These are phyloP conservation scores for Nasturtium officinale DNA, from an alignment of 345 rosid genomes.

Conservation along the genomic window DNA sequence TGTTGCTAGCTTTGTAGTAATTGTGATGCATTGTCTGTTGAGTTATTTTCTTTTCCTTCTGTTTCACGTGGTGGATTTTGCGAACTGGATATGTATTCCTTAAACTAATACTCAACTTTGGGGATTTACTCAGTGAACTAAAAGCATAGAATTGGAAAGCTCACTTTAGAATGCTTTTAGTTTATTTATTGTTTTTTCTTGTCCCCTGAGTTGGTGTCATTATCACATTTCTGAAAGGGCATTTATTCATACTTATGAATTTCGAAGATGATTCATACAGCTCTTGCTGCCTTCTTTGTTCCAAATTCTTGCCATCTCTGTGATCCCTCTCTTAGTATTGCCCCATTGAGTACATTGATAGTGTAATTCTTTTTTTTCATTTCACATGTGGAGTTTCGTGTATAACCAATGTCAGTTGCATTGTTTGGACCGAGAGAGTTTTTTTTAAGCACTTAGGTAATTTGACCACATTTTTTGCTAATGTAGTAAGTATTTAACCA, in stretches of 20 bases:
- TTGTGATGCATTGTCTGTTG: slow-evolving; percentile 33
- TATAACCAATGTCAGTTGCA: slow-evolving; percentile 9
- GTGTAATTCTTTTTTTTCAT: slow-evolving; percentile 16
- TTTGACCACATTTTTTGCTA: slow-evolving; percentile 14
- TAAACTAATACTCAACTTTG: slow-evolving; percentile 13
- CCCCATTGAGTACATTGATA: background rate
- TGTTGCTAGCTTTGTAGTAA: slow-evolving; percentile 38
- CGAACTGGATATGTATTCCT: slow-evolving; percentile 10
- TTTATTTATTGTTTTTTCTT: slow-evolving; percentile 22
- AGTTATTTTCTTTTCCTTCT: background rate
- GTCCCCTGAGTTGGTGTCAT: slow-evolving; percentile 15
- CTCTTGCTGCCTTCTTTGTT: slow-evolving; percentile 10
- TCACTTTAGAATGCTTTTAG: background rate
- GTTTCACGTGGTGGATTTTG: background rate
- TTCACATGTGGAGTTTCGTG: slow-evolving; percentile 10
- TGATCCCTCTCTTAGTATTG: slow-evolving; percentile 8
- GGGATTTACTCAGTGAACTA: slow-evolving; percentile 1
- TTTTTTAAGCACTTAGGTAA: background rate
- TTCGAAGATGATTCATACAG: background rate
- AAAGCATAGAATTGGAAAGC: slow-evolving; percentile 4
- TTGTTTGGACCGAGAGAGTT: slow-evolving; percentile 21
- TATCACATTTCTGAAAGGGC: slow-evolving; percentile 9
- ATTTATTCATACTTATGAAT: background rate
- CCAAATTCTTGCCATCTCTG: slow-evolving; percentile 12
- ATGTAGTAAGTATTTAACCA: slow-evolving; percentile 5